Evolutionary conservation across 2,329 filamentous ascomycete species (phyloP), one percentile per base, ranked within the genome.

Genomic region (Dactylonectria macrodidyma): DNA sequence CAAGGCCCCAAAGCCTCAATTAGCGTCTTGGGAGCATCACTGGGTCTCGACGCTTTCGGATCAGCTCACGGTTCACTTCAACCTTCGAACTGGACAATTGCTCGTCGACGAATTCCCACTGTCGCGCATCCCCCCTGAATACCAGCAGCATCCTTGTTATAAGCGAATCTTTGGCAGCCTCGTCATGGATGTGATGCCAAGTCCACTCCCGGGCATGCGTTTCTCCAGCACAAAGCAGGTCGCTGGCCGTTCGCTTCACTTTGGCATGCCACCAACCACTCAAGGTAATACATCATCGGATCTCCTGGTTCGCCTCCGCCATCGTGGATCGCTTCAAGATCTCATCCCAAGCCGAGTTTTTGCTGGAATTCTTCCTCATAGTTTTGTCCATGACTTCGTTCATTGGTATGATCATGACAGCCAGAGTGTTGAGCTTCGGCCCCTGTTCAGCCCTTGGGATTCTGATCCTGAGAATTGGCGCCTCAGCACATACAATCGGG

Each of bases 381-480:
- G 67, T 0, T 82, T 88, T 9, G 70, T 84, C 1, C 47, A 82
- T 1, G 69, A 81, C 0, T 83, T 79, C 61, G 77, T 81, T 0
- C 86, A 88, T 62, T 89, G 87, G 87, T 81, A 85, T 48, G 71
- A 84, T 24, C 5, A 76, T 1, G 52, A 71, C 1, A 71, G 56
- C 0, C 66, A 71, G 0, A 52, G 26, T 0, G 38, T 85, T 6
- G 78, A 83, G 34, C 81, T 85, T 19, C 75, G 81, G 2, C 66
- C 75, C 0, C 22, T 70, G 0, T 9, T 24, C 0, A 54, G 63
- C 0, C 76, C 78, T 0, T 84, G 81, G 81, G 44, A 9, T 1
- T n/a, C 68, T 0, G 67, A 66, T 0, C 1, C 59, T 0, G n/a
- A 64, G 0, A 73, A 71, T 2, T 82, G 77, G 78, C 5, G 9